phyloP scores from a whole-genome alignment of 2,329 filamentous ascomycete species.

The Apiospora aurea region DNA sequence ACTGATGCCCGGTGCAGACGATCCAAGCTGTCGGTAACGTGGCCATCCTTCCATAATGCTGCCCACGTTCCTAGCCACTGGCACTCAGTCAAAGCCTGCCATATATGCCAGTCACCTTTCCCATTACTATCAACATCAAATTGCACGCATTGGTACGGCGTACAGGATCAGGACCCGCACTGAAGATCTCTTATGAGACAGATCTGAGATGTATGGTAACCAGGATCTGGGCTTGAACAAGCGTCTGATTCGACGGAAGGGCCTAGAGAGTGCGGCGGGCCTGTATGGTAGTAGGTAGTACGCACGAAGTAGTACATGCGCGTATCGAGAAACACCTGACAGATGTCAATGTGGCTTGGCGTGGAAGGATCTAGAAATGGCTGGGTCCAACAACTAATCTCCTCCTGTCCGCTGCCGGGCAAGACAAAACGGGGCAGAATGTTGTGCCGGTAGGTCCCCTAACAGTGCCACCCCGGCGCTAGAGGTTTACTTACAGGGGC shows the following conservation, averaged over 20 bases:
- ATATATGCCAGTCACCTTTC: background rate
- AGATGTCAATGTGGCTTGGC: background rate
- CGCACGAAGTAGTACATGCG: background rate
- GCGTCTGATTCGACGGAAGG: background rate
- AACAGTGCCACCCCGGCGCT: background rate
- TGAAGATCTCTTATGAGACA: too few species aligned
- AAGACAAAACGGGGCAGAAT: background rate
- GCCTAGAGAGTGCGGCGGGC: background rate
- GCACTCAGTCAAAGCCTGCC: background rate
- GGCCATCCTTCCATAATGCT: background rate
- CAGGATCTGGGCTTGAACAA: background rate
- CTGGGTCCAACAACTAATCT: background rate
- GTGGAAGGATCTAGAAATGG: slow-evolving; percentile 8
- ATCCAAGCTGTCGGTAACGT: background rate
- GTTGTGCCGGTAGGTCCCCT: background rate
- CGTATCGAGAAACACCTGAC: background rate
- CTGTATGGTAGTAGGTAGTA: background rate
- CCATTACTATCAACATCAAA: background rate
- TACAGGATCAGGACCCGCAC: background rate
- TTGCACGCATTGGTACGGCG: background rate
- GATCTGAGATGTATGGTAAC: background rate
- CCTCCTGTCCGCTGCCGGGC: background rate
- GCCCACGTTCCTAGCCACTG: background rate
- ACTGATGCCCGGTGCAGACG: background rate
- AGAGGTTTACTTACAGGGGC: background rate